phyloP scores from a whole-genome alignment of 2,329 filamentous ascomycete genomes.

The Fusarium verticillioides region DNA sequence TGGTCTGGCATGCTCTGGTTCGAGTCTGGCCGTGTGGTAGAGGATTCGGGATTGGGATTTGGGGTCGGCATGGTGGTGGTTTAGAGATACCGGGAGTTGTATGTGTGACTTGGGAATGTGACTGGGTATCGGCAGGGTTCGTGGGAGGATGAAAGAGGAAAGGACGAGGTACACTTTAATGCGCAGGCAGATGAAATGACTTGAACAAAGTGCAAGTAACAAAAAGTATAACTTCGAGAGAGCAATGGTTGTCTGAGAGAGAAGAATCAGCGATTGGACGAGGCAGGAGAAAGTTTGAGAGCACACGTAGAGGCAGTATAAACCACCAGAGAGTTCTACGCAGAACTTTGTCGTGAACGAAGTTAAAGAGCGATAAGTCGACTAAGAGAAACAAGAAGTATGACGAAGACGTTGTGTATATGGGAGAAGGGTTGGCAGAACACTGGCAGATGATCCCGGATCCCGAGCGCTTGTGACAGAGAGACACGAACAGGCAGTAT shows the following conservation, averaged over 20 bases:
- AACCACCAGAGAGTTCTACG: not conserved
- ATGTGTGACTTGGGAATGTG: not conserved
- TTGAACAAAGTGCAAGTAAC: not conserved
- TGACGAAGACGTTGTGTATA: not conserved
- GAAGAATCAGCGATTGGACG: not conserved
- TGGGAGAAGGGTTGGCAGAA: not conserved
- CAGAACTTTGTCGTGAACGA: not conserved
- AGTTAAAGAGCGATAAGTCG: accelerated
- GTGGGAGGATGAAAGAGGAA: not conserved
- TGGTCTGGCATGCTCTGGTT: not conserved
- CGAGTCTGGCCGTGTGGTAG: not conserved
- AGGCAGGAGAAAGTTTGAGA: not conserved
- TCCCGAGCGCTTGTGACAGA: not conserved
- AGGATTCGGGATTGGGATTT: not conserved
- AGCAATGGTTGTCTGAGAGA: not conserved
- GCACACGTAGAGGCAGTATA: not conserved
- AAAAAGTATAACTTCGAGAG: not conserved
- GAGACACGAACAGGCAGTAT: not conserved
- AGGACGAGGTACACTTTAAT: too few species aligned
- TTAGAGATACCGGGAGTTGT: not conserved
- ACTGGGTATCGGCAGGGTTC: not conserved
- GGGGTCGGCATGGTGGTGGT: not conserved
- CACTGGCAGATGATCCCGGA: not conserved
- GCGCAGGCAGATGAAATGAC: not conserved
- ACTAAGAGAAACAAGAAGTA: not conserved